These are phyloP conservation scores for Mycena capillaripes DNA, from an alignment of 768 basidiomycete species.

Conservation along the genomic window DNA sequence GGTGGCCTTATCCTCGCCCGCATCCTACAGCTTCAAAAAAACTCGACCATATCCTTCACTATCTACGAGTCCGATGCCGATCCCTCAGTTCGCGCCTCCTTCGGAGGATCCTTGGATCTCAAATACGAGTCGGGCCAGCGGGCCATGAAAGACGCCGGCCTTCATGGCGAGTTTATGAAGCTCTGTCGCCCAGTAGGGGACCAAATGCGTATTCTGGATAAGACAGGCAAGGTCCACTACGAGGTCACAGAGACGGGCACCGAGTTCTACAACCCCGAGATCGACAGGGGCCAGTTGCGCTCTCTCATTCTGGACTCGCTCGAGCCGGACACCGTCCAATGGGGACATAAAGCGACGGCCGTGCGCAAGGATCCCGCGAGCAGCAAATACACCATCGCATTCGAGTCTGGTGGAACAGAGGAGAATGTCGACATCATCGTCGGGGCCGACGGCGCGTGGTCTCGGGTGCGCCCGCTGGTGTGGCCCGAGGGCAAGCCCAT, in stretches of 20 bases:
- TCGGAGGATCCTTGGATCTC: conserved; percentile 36
- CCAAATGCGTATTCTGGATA: conserved; percentile 19
- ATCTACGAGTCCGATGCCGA: conserved; percentile 34
- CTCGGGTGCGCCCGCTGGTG: conserved; percentile 47
- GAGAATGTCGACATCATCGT: conserved; percentile 16
- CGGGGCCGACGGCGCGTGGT: conserved; percentile 40
- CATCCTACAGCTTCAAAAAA: conserved; percentile 34
- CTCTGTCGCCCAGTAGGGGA: conserved; percentile 30
- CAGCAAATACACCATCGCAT: conserved; percentile 16
- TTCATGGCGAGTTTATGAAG: conserved; percentile 35
- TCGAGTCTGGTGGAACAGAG: conserved; percentile 38
- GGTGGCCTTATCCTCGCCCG: conserved; percentile 36
- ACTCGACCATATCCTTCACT: conserved; percentile 11
- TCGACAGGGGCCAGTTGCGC: conserved; percentile 34
- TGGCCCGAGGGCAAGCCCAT: conserved; percentile 41
- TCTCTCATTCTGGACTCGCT: conserved; percentile 40
- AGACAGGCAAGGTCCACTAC: conserved; percentile 20
- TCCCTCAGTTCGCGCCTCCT: conserved; percentile 17
- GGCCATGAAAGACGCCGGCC: conserved; percentile 30
- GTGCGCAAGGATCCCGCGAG: conserved; percentile 5
- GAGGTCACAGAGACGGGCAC: conserved; percentile 2
- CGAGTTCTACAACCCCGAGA: conserved; percentile 31
- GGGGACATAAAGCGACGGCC: conserved; percentile 27
- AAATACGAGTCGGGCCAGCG: conserved; percentile 36
- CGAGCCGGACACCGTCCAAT: conserved; percentile 25